Base-by-base conservation (phyloP, 2,329 filamentous ascomycete genomes). In the Clarireedia hainanense region DNA sequence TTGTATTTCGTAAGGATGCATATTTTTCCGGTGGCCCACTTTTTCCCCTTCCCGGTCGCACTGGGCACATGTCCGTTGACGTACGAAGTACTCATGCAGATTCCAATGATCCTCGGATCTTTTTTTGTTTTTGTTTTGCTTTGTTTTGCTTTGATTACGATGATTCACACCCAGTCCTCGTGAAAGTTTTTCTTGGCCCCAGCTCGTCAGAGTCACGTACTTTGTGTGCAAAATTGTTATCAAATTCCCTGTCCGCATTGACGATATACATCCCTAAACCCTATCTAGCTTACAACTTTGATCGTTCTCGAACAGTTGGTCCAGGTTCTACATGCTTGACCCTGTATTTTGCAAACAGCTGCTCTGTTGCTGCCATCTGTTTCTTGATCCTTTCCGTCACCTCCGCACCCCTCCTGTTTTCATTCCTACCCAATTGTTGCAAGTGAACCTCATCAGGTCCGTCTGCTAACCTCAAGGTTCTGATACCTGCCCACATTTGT, bases 391-490 rank as follows among this genome's bases (percentile, higher is more conserved):
- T 80, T 58, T 77, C 75, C 45, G 84, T 76, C 47, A 84, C 79
- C 63, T 78, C 80, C 61, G 74, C 69, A 56, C 83, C 85, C 61
- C 81, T 80, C 72, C 80, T 86, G 70, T 90, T 91, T 78, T 94
- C 89, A 64, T 90, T 90, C 64, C 80, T 78, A 15, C 88, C 89
- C 75, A 94, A 76, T 74, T 94, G 89, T 70, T 89, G 77, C 62
- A 91, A 73, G 71, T 95, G 94, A 58, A 97, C 94, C 81, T 99
- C 94, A 73, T 99, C 94, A 0, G 94, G 94, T 0, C 94, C 94
- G 72, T 99, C 94, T 0, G 90, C 91, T 64, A 96, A 82, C 59
- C 89, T 80, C 72, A 96, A 78, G 6, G 91, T 96, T 57, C 91
- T 79, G 67, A 91, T 88, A 58, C 80, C 75, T 20, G 89, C 84